These are phyloP conservation scores for Daldinia caldariorum DNA, from an alignment of 495 filamentous ascomycete species.

Conservation along the genomic window DNA sequence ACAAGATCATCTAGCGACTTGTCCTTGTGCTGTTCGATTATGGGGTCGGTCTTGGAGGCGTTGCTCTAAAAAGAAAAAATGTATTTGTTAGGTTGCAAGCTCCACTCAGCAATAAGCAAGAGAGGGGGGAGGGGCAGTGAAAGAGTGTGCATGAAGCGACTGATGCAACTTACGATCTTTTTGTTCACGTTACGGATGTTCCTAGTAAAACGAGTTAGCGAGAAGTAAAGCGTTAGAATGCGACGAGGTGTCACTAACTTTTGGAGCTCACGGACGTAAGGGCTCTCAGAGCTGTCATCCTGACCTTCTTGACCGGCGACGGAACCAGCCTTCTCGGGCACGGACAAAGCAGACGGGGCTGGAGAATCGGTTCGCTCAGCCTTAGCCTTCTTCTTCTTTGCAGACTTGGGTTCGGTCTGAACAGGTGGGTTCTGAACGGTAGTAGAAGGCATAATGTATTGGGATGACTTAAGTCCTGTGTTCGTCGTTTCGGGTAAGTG, in stretches of 20 bases:
- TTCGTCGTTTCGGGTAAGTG: slow-evolving; percentile 6
- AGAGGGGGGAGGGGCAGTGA: neutral
- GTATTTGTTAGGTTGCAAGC: slow-evolving; percentile 16
- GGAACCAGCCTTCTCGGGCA: slow-evolving; percentile 54
- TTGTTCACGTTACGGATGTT: slow-evolving; percentile 86
- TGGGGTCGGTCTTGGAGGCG: slow-evolving; percentile 78
- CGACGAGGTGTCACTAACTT: slow-evolving; percentile 67
- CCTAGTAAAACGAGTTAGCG: slow-evolving; percentile 59
- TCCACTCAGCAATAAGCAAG: neutral
- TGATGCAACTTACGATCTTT: slow-evolving; percentile 74
- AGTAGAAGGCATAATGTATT: slow-evolving; percentile 58
- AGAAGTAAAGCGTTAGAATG: neutral
- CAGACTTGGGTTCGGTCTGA: slow-evolving; percentile 66
- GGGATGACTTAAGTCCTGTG: slow-evolving; percentile 16
- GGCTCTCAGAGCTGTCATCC: slow-evolving; percentile 70
- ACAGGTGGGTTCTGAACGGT: slow-evolving; percentile 62
- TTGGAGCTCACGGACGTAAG: slow-evolving; percentile 83
- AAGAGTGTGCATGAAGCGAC: slow-evolving; percentile 8
- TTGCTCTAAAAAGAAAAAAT: slow-evolving; percentile 64
- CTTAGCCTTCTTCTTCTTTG: slow-evolving; percentile 80
- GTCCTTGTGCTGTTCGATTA: slow-evolving; percentile 78
- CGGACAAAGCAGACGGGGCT: slow-evolving; percentile 53
- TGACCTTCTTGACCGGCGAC: slow-evolving; percentile 54
- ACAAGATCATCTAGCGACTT: slow-evolving; percentile 88
- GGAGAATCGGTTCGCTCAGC: slow-evolving; percentile 61